Evolutionary conservation across 2,329 filamentous ascomycete species (phyloP).

Genomic region (Mariannaea sp.): DNA sequence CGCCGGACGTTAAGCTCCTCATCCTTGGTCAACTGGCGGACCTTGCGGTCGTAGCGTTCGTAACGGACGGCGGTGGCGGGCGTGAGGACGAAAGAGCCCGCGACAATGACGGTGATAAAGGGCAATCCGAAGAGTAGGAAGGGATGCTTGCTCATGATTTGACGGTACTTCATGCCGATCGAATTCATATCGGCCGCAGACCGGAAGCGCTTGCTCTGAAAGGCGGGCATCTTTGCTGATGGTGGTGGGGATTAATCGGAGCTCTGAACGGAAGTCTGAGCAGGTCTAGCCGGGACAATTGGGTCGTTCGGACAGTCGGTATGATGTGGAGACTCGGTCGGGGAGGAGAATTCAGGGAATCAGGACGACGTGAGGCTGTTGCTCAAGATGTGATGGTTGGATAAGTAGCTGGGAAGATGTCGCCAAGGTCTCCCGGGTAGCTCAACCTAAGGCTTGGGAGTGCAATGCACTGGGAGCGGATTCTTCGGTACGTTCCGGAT

Average conservation of each 20-base stretch:
- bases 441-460: not conserved
- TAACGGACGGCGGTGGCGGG: constrained; percentile 93
- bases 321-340: not conserved
- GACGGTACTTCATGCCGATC: constrained; percentile 77
- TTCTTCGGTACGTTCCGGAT: not conserved
- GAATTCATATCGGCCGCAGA: constrained; percentile 67
- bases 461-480: not conserved
- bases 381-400: constrained; percentile 1
- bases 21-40: constrained; percentile 81
- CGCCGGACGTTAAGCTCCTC: constrained; percentile 84
- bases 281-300: not conserved
- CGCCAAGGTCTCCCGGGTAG: not conserved
- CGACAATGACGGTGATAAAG: constrained; percentile 87
- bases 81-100: constrained; percentile 90
- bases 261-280: constrained; percentile 1
- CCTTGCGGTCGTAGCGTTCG: constrained; percentile 89
- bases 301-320: not conserved
- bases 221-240: constrained; percentile 51
- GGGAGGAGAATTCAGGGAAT: not conserved
- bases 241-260: not conserved
- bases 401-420: constrained; percentile 11
- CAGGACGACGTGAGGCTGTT: not conserved
- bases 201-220: constrained; percentile 73
- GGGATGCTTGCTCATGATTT: constrained; percentile 74
- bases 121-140: constrained; percentile 94